Evolutionary conservation across 2,329 filamentous ascomycete genomes (phyloP).

Genomic region (Geosmithia morbida): DNA sequence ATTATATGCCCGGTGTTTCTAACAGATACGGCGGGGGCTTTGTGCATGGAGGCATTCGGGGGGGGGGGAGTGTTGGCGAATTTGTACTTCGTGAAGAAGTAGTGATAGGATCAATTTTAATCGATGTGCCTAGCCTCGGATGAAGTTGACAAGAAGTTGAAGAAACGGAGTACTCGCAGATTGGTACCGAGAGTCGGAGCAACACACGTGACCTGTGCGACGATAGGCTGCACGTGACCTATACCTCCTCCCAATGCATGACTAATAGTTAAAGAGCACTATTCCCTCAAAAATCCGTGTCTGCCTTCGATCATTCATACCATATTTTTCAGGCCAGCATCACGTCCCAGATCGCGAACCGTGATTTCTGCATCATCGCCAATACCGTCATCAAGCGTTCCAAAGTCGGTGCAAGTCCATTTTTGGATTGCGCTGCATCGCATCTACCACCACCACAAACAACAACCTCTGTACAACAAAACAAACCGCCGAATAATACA

Average conservation of each 20-base stretch:
- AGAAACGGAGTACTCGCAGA: no score
- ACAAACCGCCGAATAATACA: not conserved
- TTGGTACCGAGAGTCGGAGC: no score
- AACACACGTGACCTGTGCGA: not conserved
- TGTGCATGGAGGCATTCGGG: no score
- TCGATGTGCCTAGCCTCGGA: no score
- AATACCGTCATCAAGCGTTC: not conserved
- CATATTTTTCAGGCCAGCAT: constrained; percentile 21
- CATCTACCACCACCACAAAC: not conserved
- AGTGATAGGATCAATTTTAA: no score
- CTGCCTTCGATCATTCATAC: constrained; percentile 12
- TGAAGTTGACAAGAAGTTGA: no score
- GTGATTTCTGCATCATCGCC: constrained; percentile 1
- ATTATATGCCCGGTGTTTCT: no score
- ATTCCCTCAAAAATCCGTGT: not conserved
- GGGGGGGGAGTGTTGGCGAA: no score
- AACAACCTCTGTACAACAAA: not conserved
- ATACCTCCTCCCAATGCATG: not conserved
- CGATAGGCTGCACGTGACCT: not conserved
- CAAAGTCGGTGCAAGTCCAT: not conserved
- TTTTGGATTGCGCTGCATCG: not conserved
- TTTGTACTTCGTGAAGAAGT: no score
- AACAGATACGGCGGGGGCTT: no score
- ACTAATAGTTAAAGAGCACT: not conserved
- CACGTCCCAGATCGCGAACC: constrained; percentile 6